These are phyloP conservation scores for Phytopythium chamaehyphon DNA, from an alignment of 352 stramenopile species.

Conservation along the genomic window DNA sequence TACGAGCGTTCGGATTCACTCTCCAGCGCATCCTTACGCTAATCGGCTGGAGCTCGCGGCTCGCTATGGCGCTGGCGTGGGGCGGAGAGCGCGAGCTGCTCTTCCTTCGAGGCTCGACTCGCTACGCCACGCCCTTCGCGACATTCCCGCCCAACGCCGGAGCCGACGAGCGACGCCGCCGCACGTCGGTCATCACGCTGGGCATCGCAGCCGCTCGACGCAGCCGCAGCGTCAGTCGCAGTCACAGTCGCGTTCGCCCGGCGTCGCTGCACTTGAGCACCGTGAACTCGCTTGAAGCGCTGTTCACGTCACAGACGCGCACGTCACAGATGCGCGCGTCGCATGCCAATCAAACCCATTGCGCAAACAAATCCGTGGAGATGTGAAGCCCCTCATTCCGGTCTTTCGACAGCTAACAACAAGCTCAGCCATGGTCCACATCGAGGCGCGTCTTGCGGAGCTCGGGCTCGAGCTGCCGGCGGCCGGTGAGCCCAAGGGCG, in stretches of 20 bases:
- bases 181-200: background rate
- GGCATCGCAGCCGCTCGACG: background rate
- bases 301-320: too few species aligned
- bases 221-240: too few species aligned
- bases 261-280: too few species aligned
- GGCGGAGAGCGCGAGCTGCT: constrained; percentile 3
- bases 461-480: constrained; percentile 67
- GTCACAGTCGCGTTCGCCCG: too few species aligned
- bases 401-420: background rate
- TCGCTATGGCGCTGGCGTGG: background rate
- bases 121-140: background rate
- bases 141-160: constrained; percentile 1
- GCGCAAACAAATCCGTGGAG: background rate
- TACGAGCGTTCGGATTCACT: constrained; percentile 1
- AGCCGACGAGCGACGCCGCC: background rate
- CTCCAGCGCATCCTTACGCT: constrained; percentile 1
- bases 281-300: too few species aligned
- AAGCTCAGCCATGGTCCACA: constrained; percentile 24
- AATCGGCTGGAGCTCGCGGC: constrained; percentile 2
- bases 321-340: too few species aligned
- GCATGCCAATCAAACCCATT: background rate
- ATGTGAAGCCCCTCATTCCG: too few species aligned
- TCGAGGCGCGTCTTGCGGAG: constrained; percentile 58
- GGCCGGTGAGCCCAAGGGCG: constrained; percentile 63
- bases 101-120: constrained; percentile 2